Evolutionary conservation across 345 rosid species (phyloP).

Genomic region (Camelina laxa): DNA sequence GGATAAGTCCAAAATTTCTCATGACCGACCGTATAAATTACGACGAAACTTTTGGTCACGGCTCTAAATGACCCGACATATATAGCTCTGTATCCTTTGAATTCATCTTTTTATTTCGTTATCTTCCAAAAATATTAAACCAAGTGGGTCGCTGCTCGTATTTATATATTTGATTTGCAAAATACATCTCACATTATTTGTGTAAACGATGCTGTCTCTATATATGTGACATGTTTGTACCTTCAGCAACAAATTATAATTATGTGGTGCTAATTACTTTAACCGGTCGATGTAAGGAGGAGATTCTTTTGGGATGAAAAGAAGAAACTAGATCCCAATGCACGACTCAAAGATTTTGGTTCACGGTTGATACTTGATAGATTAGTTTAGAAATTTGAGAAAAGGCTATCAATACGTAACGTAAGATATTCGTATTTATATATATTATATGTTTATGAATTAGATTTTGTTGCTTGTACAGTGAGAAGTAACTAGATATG

Average conservation of each 20-base stretch:
- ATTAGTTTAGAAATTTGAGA: background rate
- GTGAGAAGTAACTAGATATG: constrained; percentile 34
- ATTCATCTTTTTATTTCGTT: constrained; percentile 37
- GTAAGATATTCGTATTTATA: background rate
- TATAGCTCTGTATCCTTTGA: constrained; percentile 34
- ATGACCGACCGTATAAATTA: constrained; percentile 37
- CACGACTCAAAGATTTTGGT: background rate
- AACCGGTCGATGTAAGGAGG: background rate
- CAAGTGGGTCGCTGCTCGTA: constrained; percentile 40
- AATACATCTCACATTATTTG: constrained; percentile 17
- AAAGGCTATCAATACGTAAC: background rate
- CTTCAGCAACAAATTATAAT: constrained; percentile 28
- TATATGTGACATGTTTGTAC: constrained; percentile 43
- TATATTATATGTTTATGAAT: background rate
- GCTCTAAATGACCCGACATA: constrained; percentile 52
- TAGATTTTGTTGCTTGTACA: background rate
- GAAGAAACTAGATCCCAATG: constrained; percentile 30
- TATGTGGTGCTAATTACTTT: background rate
- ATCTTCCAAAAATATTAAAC: constrained; percentile 30
- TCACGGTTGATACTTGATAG: background rate
- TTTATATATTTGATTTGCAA: constrained; percentile 5
- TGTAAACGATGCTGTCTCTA: constrained; percentile 35
- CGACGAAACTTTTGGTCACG: constrained; percentile 42
- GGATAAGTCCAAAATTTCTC: constrained; percentile 34
- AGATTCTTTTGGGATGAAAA: background rate